phyloP scores from a whole-genome alignment of 2,329 filamentous ascomycete genomes.

The Neonectria faginata region DNA sequence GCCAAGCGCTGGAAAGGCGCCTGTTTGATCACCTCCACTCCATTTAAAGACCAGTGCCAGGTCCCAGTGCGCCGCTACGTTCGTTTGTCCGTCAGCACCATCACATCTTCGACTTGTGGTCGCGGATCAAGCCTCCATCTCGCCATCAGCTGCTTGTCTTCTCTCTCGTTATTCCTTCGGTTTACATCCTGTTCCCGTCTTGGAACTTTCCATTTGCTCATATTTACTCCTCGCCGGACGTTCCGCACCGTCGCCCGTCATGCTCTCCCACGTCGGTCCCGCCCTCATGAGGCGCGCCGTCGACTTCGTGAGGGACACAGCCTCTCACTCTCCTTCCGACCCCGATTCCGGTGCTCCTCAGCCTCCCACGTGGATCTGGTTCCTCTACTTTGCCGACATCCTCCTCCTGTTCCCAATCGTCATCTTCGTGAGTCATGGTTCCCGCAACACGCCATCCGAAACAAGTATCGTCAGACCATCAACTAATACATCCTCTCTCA shows the following conservation, averaged over 20 bases:
- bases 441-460: too few relatives aligned
- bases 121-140: slow-evolving; percentile 9
- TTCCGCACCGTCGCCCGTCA: slow-evolving; percentile 19
- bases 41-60: slow-evolving; percentile 8
- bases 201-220: not conserved
- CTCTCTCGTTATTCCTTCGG: slow-evolving; percentile 2
- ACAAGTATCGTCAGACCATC: slow-evolving; percentile 1
- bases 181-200: not conserved
- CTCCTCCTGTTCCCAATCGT: slow-evolving; percentile 60
- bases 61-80: not conserved
- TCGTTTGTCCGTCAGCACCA: slow-evolving; percentile 22
- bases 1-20: not conserved
- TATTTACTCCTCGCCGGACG: not conserved
- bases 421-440: slow-evolving; percentile 53
- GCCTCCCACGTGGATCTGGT: slow-evolving; percentile 54
- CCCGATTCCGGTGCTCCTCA: slow-evolving; percentile 18
- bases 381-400: slow-evolving; percentile 55
- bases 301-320: slow-evolving; percentile 22
- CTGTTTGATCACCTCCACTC: not conserved
- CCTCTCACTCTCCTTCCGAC: slow-evolving; percentile 6
- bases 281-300: slow-evolving; percentile 51
- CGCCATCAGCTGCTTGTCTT: slow-evolving; percentile 21
- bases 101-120: slow-evolving; percentile 15
- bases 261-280: slow-evolving; percentile 36
- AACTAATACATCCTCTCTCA: slow-evolving; percentile 39